Evolutionary conservation across 805 yeast species (phyloP).

Genomic region (Isabelozyma rhagii): DNA sequence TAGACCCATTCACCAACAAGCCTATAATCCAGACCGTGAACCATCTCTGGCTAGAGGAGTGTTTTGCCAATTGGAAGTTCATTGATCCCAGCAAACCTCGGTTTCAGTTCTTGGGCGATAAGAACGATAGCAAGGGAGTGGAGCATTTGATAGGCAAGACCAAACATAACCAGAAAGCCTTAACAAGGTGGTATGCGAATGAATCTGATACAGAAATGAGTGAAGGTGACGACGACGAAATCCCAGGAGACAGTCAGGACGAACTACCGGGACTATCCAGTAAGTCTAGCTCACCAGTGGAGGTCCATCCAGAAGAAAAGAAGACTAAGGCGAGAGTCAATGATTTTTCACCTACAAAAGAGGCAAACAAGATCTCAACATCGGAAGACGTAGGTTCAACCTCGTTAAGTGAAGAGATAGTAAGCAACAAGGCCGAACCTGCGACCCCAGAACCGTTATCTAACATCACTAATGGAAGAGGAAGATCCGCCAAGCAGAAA

Average conservation of each 20-base stretch:
- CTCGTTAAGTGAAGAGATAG: background rate
- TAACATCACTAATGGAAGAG: slow-evolving; percentile 6
- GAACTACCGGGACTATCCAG: slow-evolving; percentile 9
- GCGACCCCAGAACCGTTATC: slow-evolving; percentile 4
- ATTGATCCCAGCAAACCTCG: slow-evolving; percentile 44
- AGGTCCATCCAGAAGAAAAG: too few relatives aligned
- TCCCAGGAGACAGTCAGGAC: slow-evolving; percentile 26
- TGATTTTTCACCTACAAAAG: too few relatives aligned
- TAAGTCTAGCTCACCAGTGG: background rate
- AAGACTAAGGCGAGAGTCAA: too few relatives aligned
- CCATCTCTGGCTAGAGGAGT: slow-evolving; percentile 87
- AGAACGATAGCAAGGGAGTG: slow-evolving; percentile 26
- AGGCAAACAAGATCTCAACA: too few relatives aligned
- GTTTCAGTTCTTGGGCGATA: slow-evolving; percentile 47
- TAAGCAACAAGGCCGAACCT: background rate
- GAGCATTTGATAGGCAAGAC: slow-evolving; percentile 54
- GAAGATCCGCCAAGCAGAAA: slow-evolving; percentile 60
- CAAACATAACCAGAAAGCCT: slow-evolving; percentile 37
- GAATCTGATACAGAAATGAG: slow-evolving; percentile 5
- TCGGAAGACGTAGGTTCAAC: background rate
- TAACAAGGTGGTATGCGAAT: slow-evolving; percentile 36
- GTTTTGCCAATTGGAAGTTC: slow-evolving; percentile 57
- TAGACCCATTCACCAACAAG: slow-evolving; percentile 14
- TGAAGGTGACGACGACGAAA: slow-evolving; percentile 19
- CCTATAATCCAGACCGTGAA: slow-evolving; percentile 54